Conservation (phyloP, 768 basidiomycete genomes). For the Gyrodon lividus region DNA sequence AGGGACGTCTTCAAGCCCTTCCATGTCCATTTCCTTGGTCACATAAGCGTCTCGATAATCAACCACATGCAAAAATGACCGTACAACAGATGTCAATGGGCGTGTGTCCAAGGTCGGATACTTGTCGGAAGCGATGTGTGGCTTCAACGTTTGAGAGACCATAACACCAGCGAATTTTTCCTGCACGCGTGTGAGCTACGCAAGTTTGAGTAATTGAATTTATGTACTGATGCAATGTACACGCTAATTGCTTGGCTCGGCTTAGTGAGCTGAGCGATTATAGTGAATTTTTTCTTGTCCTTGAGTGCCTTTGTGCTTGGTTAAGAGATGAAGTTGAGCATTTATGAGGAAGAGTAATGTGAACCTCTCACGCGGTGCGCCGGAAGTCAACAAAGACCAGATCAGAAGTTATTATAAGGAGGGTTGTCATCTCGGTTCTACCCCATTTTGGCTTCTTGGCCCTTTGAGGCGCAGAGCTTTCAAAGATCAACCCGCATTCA, state of each 20-base stretch:
- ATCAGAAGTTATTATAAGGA: slow-evolving; percentile 79
- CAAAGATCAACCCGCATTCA: slow-evolving; percentile 50
- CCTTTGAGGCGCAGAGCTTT: slow-evolving; percentile 34
- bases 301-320: slow-evolving; percentile 67
- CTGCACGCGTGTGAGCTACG: slow-evolving; percentile 37
- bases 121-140: slow-evolving; percentile 47
- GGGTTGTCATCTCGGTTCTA: slow-evolving; percentile 59
- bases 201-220: slow-evolving; percentile 7
- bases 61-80: slow-evolving; percentile 6
- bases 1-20: slow-evolving; percentile 64
- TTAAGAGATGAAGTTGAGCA: slow-evolving; percentile 1
- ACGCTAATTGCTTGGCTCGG: slow-evolving; percentile 72
- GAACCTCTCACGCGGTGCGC: slow-evolving; percentile 60
- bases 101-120: slow-evolving; percentile 74
- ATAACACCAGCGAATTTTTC: slow-evolving; percentile 73
- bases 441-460: slow-evolving; percentile 45
- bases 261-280: slow-evolving; percentile 61
- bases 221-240: slow-evolving; percentile 57
- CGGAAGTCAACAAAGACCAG: slow-evolving; percentile 75
- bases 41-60: slow-evolving; percentile 5
- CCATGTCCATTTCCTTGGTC: slow-evolving; percentile 61
- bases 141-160: slow-evolving; percentile 53
- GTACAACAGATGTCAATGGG: slow-evolving; percentile 59
- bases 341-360: neutral
- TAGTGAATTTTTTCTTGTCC: slow-evolving; percentile 55